Percentiles rank a stretch among this genome's conserved stretches.
Evolutionary conservation across 352 stramenopile species (phyloP).

Genomic region (Phytophthora chlamydospora): DNA sequence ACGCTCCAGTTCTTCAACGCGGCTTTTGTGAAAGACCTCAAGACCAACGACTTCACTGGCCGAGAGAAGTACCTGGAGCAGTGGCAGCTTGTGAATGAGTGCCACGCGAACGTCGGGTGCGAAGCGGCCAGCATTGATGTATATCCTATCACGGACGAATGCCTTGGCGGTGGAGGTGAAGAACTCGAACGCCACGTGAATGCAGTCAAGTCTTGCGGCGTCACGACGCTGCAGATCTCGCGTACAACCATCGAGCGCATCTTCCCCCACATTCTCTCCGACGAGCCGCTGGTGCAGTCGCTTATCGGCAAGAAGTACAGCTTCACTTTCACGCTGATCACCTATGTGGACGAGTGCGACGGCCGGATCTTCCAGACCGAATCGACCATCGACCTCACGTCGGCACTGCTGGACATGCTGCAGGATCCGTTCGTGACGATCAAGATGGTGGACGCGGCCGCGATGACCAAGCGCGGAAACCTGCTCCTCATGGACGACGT

Average conservation of each 20-base stretch:
- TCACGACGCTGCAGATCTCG: constrained; percentile 46
- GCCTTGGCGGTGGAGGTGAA: constrained; percentile 6
- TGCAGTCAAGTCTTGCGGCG: constrained; percentile 36
- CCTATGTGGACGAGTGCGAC: constrained; percentile 36
- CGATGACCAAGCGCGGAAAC: constrained; percentile 49
- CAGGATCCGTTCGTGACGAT: constrained; percentile 46
- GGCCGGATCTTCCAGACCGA: constrained; percentile 53
- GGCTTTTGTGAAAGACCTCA: constrained; percentile 37
- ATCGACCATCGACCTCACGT: constrained; percentile 47
- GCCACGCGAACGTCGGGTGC: constrained; percentile 30
- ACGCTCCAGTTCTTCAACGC: constrained; percentile 34
- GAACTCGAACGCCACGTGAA: constrained; percentile 24
- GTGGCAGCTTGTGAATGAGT: constrained; percentile 44
- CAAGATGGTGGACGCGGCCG: constrained; percentile 44
- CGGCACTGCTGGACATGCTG: constrained; percentile 42
- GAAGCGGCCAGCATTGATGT: constrained; percentile 15
- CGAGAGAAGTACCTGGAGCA: constrained; percentile 41
- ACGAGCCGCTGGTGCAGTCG: constrained; percentile 52
- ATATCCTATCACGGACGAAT: constrained; percentile 10
- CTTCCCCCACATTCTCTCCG: constrained; percentile 47
- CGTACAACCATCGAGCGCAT: constrained; percentile 44
- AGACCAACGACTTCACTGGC: constrained; percentile 42
- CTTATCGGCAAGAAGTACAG: constrained; percentile 53
- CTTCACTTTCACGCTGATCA: constrained; percentile 45
- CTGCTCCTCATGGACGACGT: constrained; percentile 35